These are phyloP conservation scores for Cyberlindnera nakhonratchasimensis DNA, from an alignment of 805 yeast genomes.

Conservation along the genomic window DNA sequence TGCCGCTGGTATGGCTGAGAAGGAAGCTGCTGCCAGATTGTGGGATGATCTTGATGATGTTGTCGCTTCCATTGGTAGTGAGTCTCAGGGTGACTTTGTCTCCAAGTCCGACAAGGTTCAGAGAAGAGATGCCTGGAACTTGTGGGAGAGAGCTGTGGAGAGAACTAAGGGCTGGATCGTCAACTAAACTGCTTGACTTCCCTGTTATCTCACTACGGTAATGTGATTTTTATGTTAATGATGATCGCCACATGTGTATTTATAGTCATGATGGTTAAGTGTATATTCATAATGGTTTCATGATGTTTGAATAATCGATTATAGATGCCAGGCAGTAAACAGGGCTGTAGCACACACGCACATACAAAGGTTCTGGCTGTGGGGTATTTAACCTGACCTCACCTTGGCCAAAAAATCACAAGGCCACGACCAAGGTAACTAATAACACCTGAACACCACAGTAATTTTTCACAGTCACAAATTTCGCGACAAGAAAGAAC, in stretches of 20 bases:
- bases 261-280: slow-evolving; percentile 11
- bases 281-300: slow-evolving; percentile 12
- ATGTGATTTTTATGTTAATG: slow-evolving; percentile 8
- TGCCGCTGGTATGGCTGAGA: slow-evolving; percentile 75
- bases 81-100: slow-evolving; percentile 32
- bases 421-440: no score
- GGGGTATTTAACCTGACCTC: no score
- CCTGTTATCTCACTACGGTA: not conserved
- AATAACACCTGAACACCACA: slow-evolving; percentile 11
- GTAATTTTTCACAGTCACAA: slow-evolving; percentile 12
- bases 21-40: slow-evolving; percentile 51
- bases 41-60: slow-evolving; percentile 80
- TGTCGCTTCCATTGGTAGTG: slow-evolving; percentile 37
- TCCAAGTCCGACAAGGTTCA: slow-evolving; percentile 50
- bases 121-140: slow-evolving; percentile 61
- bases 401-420: no score
- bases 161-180: slow-evolving; percentile 78
- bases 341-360: not conserved
- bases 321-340: no score
- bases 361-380: not conserved
- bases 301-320: not conserved
- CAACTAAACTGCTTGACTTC: slow-evolving; percentile 6
- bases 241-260: slow-evolving; percentile 11
- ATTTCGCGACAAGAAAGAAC: not conserved
- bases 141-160: slow-evolving; percentile 85